A percentile compares a stretch with the other conserved stretches of the same genome.
Evolutionary conservation across 2,329 filamentous ascomycete species (phyloP).

Genomic region (Paramyrothecium roridum): DNA sequence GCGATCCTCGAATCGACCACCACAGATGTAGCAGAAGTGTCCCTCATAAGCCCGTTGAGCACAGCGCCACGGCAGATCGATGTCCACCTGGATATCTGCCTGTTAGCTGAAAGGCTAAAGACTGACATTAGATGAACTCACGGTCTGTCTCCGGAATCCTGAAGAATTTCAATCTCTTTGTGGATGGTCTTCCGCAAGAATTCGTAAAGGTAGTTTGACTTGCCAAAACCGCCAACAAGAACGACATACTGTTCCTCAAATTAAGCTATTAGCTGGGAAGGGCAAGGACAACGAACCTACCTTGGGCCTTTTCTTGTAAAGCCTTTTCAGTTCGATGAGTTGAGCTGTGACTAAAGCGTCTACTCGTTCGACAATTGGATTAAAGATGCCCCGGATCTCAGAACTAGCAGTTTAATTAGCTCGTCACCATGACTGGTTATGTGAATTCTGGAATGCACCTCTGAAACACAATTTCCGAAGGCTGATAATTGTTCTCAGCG

Average conservation of each 20-base stretch:
- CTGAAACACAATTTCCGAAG: background rate
- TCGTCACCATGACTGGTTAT: background rate
- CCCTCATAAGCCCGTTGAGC: constrained; percentile 14
- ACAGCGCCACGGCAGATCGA: constrained; percentile 31
- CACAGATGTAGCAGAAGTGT: background rate
- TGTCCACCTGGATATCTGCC: constrained; percentile 27
- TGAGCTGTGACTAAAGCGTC: background rate
- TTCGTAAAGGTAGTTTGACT: constrained; percentile 4
- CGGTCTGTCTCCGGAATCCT: constrained; percentile 16
- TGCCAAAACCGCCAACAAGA: constrained; percentile 35
- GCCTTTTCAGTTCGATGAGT: constrained; percentile 6
- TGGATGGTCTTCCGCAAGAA: background rate
- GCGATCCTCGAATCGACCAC: constrained; percentile 18
- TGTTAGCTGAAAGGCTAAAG: too few species aligned
- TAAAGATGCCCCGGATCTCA: background rate
- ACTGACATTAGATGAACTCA: too few species aligned
- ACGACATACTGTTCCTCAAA: constrained; percentile 26
- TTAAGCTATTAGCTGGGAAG: background rate
- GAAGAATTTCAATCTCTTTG: background rate
- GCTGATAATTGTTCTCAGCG: background rate
- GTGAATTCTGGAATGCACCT: background rate
- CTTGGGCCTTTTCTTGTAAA: constrained; percentile 15
- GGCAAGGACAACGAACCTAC: constrained; percentile 11
- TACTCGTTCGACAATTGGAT: background rate
- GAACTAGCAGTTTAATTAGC: background rate